Conservation (phyloP, 768 basidiomycete genomes). For the Tricholoma matsutake region DNA sequence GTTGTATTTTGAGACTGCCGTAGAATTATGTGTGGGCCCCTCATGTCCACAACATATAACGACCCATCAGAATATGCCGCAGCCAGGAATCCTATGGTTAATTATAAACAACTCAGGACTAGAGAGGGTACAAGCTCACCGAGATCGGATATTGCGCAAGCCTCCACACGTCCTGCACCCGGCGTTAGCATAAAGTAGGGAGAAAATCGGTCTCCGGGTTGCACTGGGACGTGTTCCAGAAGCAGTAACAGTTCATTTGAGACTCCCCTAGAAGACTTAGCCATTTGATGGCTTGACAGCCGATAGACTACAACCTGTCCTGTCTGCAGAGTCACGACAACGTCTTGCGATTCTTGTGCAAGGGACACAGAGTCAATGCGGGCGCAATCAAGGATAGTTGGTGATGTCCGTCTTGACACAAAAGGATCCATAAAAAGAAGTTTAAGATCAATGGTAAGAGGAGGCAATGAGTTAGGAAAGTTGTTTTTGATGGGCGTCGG, state of each 20-base stretch:
- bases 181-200: slow-evolving; percentile 61
- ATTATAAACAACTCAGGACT: not conserved
- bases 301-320: slow-evolving; percentile 58
- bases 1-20: slow-evolving; percentile 39
- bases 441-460: slow-evolving; percentile 59
- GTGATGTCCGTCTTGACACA: slow-evolving; percentile 29
- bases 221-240: slow-evolving; percentile 44
- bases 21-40: slow-evolving; percentile 67
- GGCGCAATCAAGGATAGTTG: slow-evolving; percentile 22
- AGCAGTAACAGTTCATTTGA: slow-evolving; percentile 50
- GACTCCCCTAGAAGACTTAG: slow-evolving; percentile 18
- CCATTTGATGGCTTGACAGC: slow-evolving; percentile 22
- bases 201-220: slow-evolving; percentile 44
- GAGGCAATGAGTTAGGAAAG: slow-evolving; percentile 63
- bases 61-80: slow-evolving; percentile 60
- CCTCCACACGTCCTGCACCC: slow-evolving; percentile 43
- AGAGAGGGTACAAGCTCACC: slow-evolving; percentile 40
- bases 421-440: slow-evolving; percentile 44
- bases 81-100: slow-evolving; percentile 67
- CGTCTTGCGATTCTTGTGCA: slow-evolving; percentile 56
- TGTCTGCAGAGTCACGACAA: slow-evolving; percentile 47
- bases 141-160: slow-evolving; percentile 67
- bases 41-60: slow-evolving; percentile 67
- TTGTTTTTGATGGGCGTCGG: slow-evolving; percentile 52
- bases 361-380: slow-evolving; percentile 46